These are phyloP conservation scores for Cucurbita maxima DNA, from an alignment of 306 rosid genomes.

Conservation along the genomic window DNA sequence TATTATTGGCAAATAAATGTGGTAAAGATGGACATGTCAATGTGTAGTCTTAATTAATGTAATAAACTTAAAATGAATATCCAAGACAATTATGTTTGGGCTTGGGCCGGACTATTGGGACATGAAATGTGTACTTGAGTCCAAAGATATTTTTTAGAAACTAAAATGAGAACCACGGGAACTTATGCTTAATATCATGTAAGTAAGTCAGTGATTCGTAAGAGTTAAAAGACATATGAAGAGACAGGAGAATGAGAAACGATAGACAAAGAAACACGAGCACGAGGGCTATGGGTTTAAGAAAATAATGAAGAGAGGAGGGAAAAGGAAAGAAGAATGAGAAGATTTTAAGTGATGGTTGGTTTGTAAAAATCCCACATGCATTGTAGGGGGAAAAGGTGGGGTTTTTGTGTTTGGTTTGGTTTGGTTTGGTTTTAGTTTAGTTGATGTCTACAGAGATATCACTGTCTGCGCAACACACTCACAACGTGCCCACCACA, in stretches of 20 bases:
- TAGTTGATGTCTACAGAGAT: constrained; percentile 5
- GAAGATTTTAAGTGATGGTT: background rate
- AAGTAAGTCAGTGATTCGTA: too few species aligned
- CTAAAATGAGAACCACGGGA: too few species aligned
- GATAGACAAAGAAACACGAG: background rate
- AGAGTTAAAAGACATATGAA: background rate
- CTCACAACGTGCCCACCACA: background rate
- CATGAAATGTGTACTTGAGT: background rate
- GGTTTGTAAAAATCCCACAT: background rate
- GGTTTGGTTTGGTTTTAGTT: background rate
- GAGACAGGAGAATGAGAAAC: background rate
- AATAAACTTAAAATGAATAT: background rate
- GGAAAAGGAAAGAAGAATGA: background rate
- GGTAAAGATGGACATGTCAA: background rate
- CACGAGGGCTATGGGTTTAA: background rate
- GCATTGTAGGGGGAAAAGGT: background rate
- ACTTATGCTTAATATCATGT: too few species aligned
- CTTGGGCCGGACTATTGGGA: background rate
- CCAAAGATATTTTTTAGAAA: too few species aligned
- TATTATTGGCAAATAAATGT: background rate
- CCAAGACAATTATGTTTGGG: background rate
- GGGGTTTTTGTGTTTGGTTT: background rate
- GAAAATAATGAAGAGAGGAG: background rate
- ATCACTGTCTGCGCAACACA: background rate
- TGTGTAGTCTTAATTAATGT: background rate